Percentiles rank a stretch among this genome's conserved stretches.
Evolutionary conservation across 345 rosid species (phyloP).

Genomic region (Eucalyptus cladocalyx): DNA sequence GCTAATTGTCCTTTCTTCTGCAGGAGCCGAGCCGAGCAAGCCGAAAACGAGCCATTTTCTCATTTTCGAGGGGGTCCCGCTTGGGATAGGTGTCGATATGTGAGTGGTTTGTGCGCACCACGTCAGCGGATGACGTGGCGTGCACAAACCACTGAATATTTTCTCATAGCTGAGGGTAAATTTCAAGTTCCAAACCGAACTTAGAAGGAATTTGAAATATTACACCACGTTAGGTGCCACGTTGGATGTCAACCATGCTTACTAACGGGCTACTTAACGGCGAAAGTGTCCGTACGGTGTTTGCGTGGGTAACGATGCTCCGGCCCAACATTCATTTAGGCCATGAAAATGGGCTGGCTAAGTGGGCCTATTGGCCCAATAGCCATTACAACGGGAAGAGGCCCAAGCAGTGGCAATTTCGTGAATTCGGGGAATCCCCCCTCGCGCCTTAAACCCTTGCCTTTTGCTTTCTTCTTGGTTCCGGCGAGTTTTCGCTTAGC

Average conservation of each 20-base stretch:
- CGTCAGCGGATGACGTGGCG: too few species aligned
- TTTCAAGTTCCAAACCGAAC: too few species aligned
- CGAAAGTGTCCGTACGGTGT: not conserved
- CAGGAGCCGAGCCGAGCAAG: accelerated
- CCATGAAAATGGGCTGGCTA: not conserved
- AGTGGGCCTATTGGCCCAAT: not conserved
- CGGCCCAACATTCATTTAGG: not conserved
- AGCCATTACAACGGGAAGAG: not conserved
- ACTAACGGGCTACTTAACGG: not conserved
- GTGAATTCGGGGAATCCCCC: not conserved
- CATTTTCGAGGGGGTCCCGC: too few species aligned
- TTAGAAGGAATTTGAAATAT: too few species aligned
- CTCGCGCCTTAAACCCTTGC: not conserved
- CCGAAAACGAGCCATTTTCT: accelerated
- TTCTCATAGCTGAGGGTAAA: too few species aligned
- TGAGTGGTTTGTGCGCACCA: too few species aligned
- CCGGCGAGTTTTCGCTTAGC: not conserved
- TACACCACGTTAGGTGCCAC: accelerated
- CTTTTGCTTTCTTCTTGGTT: not conserved
- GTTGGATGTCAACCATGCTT: too few species aligned
- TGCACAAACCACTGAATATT: too few species aligned
- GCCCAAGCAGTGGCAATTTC: not conserved
- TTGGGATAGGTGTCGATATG: too few species aligned
- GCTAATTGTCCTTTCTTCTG: too few species aligned
- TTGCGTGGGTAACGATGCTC: not conserved